Conservation (phyloP, 2,329 filamentous ascomycete species). For the Stemphylium beticola region DNA sequence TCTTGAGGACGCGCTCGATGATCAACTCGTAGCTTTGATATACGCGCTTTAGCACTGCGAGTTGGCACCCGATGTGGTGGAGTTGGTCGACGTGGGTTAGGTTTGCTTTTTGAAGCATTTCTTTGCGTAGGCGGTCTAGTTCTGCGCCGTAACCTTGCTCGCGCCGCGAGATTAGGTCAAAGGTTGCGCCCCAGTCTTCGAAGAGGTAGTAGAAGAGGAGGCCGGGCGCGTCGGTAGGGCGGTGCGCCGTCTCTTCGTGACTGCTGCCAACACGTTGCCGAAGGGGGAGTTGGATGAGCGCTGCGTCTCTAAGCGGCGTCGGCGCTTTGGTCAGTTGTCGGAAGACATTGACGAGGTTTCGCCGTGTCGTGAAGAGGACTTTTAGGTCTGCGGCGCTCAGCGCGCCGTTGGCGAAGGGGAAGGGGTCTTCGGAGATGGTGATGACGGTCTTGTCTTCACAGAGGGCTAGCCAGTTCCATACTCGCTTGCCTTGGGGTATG, state of each 20-base stretch:
- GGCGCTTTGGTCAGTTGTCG: slow-evolving; percentile 64
- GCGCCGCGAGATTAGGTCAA: slow-evolving; percentile 59
- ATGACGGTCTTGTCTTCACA: slow-evolving; percentile 75
- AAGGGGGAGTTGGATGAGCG: slow-evolving; percentile 54
- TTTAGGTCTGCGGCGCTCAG: slow-evolving; percentile 52
- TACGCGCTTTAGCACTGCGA: slow-evolving; percentile 65
- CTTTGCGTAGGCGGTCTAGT: slow-evolving; percentile 58
- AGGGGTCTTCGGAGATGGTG: slow-evolving; percentile 69
- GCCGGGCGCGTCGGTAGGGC: slow-evolving; percentile 62
- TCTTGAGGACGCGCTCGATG: slow-evolving; percentile 63
- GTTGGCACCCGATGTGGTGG: slow-evolving; percentile 66
- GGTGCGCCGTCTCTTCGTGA: slow-evolving; percentile 55
- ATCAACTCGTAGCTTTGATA: slow-evolving; percentile 67
- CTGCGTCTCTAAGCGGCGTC: slow-evolving; percentile 48
- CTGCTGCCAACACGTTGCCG: slow-evolving; percentile 53
- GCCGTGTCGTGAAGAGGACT: slow-evolving; percentile 59
- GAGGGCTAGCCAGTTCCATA: slow-evolving; percentile 76
- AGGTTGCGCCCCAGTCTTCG: slow-evolving; percentile 68
- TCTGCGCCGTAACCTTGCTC: slow-evolving; percentile 56
- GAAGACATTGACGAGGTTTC: slow-evolving; percentile 67
- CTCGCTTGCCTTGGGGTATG: slow-evolving; percentile 58
- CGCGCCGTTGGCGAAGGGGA: slow-evolving; percentile 48
- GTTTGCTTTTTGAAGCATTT: slow-evolving; percentile 61
- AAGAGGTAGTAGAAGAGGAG: slow-evolving; percentile 71
- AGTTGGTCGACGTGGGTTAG: slow-evolving; percentile 58